Evolutionary conservation across 768 basidiomycete species (phyloP).

Genomic region (Tylopilus sp.): DNA sequence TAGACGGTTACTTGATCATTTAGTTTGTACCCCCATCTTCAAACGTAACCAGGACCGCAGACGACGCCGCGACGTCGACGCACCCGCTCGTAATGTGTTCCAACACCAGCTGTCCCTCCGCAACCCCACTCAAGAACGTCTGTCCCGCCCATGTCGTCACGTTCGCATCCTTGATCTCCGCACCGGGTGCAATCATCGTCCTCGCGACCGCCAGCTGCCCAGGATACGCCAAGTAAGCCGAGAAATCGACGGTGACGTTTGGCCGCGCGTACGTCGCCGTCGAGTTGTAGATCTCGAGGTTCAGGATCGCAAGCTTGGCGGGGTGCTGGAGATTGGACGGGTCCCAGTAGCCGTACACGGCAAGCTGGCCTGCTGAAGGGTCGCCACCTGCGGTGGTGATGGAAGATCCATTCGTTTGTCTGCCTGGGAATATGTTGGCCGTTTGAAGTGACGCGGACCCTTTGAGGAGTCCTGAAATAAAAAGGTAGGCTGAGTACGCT

Average conservation of each 20-base stretch:
- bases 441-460: slow-evolving; percentile 42
- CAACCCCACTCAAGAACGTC: slow-evolving; percentile 38
- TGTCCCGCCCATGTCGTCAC: slow-evolving; percentile 51
- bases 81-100: slow-evolving; percentile 35
- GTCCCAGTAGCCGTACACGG: slow-evolving; percentile 53
- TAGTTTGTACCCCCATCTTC: too few species aligned
- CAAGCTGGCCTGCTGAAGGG: slow-evolving; percentile 42
- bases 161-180: slow-evolving; percentile 43
- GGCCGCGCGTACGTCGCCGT: slow-evolving; percentile 41
- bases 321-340: slow-evolving; percentile 32
- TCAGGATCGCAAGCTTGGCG: slow-evolving; percentile 46
- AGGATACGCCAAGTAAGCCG: slow-evolving; percentile 32
- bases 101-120: slow-evolving; percentile 37
- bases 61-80: slow-evolving; percentile 36
- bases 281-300: slow-evolving; percentile 50
- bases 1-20: too few species aligned
- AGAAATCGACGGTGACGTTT: slow-evolving; percentile 43
- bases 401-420: slow-evolving; percentile 49
- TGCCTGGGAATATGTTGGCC: slow-evolving; percentile 49
- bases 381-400: slow-evolving; percentile 51
- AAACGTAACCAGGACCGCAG: slow-evolving; percentile 33
- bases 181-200: slow-evolving; percentile 45
- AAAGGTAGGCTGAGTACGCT: slow-evolving; percentile 48
- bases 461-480: slow-evolving; percentile 46
- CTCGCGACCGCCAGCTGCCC: slow-evolving; percentile 34